Base-by-base conservation (phyloP, 225 moss, liverwort and hornwort genomes). In the Sphagnum contortum region DNA sequence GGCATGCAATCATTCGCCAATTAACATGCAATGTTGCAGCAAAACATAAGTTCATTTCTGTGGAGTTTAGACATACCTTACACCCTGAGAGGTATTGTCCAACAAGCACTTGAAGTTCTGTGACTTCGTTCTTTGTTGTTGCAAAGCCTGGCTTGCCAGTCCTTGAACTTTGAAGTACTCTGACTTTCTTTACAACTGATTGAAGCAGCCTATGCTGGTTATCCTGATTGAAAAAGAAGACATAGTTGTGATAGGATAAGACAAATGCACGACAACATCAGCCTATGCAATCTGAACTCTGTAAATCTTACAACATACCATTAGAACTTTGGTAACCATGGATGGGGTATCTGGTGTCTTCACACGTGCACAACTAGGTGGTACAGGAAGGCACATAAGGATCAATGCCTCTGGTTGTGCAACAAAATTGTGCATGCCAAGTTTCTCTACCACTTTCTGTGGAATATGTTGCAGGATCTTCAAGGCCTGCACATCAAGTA, bases 361-460 rank as follows among this genome's bases (percentile, higher is more conserved):
- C 48, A 91, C 76, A 66, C 89, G 89, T 59, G 77, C 73, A 80
- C 89, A 91, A 63, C 86, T 91, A 48, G 98, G 98, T 68, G 98
- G 93, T 76, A 98, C 79, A 73, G 89, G 90, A 61, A 93, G 69
- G 64, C 65, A 70, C 59, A 77, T 70, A 47, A 98, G 65, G 57
- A 98, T 83, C n/a, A 98, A 79, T 45, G 89, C 81, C 49, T 91
- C 93, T 47, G 98, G 91, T 47, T 66, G 76, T 51, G 87, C 89
- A 74, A 87, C 77, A 59, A 53, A 54, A 60, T 76, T 62, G 73
- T 89, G 74, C 91, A 91, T 82, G 49, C 93, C 91, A 60, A 98
- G 78, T 77, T 79, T 60, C 49, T 64, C 70, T 53, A 89, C 76
- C 66, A 83, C 84, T 50, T 72, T 67, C 49, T 74, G 63, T 48